Conservation (phyloP, 164 flowering plant genomes). For the Brasenia schreberi region DNA sequence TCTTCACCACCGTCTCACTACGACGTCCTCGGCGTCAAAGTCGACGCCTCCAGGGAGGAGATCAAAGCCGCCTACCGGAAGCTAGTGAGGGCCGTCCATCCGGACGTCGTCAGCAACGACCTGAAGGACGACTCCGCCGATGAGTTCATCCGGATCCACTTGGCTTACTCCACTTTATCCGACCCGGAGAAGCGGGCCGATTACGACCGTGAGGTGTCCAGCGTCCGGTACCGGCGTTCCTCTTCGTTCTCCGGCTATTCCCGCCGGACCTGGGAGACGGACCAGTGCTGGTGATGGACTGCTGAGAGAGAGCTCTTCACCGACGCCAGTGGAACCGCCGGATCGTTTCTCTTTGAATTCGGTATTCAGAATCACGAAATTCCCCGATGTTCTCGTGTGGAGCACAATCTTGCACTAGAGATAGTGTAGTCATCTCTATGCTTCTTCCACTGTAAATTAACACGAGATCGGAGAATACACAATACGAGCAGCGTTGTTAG, state of each 20-base stretch:
- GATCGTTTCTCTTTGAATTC: too few relatives aligned
- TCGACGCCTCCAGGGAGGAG: constrained; percentile 44
- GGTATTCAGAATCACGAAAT: background rate
- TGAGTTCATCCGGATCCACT: constrained; percentile 20
- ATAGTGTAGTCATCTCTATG: too few relatives aligned
- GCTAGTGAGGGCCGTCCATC: constrained; percentile 49
- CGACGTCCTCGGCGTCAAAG: constrained; percentile 47
- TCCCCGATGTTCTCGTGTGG: background rate
- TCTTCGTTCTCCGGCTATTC: constrained; percentile 1
- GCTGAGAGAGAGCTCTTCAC: background rate
- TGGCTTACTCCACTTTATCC: constrained; percentile 25
- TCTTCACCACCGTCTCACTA: constrained; percentile 31
- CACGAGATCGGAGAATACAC: too few relatives aligned
- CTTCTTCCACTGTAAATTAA: too few relatives aligned
- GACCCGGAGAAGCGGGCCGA: constrained; percentile 25
- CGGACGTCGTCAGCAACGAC: constrained; percentile 32
- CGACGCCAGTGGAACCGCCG: background rate
- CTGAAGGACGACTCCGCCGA: constrained; percentile 14
- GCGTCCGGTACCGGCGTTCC: background rate
- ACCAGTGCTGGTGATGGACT: constrained; percentile 28
- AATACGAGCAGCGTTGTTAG: too few relatives aligned
- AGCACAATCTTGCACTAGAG: too few relatives aligned
- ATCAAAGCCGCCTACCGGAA: constrained; percentile 60
- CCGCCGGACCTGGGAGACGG: constrained; percentile 31
- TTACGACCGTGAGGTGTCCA: constrained; percentile 18